phyloP scores from a whole-genome alignment of 768 basidiomycete genomes.

The Candolleomyces eurysporus region DNA sequence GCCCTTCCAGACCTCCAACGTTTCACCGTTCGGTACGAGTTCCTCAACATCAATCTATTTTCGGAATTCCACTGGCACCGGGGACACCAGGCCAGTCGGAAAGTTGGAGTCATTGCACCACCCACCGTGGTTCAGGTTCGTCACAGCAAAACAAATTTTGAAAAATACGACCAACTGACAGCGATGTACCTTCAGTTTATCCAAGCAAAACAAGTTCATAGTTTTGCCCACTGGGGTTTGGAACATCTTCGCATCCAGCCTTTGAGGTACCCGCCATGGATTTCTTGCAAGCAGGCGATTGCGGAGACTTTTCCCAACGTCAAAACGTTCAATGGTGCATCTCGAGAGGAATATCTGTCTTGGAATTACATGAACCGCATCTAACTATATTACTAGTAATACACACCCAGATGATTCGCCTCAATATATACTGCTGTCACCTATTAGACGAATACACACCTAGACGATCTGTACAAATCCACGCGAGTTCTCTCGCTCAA shows the following conservation, averaged over 20 bases:
- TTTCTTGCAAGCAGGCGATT: not conserved
- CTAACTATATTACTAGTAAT: too few relatives aligned
- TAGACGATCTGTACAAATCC: too few relatives aligned
- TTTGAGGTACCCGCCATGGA: not conserved
- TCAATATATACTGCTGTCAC: too few relatives aligned
- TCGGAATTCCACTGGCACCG: not conserved
- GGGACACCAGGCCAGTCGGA: too few relatives aligned
- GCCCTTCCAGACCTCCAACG: not conserved
- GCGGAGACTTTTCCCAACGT: not conserved
- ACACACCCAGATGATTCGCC: too few relatives aligned
- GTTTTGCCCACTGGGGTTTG: not conserved
- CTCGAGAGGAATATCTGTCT: not conserved
- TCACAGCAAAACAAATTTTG: not conserved
- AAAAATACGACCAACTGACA: not conserved
- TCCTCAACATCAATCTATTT: not conserved
- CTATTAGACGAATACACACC: too few relatives aligned
- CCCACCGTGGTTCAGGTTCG: not conserved
- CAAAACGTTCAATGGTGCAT: not conserved
- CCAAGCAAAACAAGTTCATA: not conserved
- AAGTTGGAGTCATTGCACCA: not conserved
- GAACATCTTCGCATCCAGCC: not conserved
- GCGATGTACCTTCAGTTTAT: not conserved
- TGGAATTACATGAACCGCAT: too few relatives aligned
- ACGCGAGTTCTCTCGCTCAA: too few relatives aligned
- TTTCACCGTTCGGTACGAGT: not conserved